These are phyloP conservation scores for Boletus sensibilis DNA, from an alignment of 768 basidiomycete genomes.

Conservation along the genomic window DNA sequence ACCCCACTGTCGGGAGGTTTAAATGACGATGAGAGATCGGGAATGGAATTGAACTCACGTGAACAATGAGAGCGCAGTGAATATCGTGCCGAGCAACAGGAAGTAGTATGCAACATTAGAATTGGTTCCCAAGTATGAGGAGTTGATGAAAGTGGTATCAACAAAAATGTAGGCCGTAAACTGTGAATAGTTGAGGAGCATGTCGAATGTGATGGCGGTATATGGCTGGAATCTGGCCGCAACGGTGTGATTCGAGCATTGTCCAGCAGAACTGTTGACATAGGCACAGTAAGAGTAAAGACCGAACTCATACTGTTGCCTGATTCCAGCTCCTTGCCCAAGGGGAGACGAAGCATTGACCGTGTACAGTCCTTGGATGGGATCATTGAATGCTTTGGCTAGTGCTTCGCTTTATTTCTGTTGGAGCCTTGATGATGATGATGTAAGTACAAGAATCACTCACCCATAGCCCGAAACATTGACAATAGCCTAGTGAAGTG, in stretches of 20 bases:
- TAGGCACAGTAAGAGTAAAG: slow-evolving; percentile 80
- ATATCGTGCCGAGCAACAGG: slow-evolving; percentile 68
- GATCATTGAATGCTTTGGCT: slow-evolving; percentile 49
- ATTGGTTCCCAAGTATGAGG: slow-evolving; percentile 58
- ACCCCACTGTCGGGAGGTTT: slow-evolving; percentile 51
- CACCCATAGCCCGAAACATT: slow-evolving; percentile 74
- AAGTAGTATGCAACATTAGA: slow-evolving; percentile 75
- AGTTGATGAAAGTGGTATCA: slow-evolving; percentile 55
- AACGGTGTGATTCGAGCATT: slow-evolving; percentile 60
- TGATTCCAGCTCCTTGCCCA: slow-evolving; percentile 53
- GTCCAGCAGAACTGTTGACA: slow-evolving; percentile 55
- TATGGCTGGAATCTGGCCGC: slow-evolving; percentile 67
- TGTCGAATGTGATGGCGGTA: slow-evolving; percentile 61
- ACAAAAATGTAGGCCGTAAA: slow-evolving; percentile 54
- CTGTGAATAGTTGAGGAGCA: slow-evolving; percentile 59
- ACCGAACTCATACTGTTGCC: slow-evolving; percentile 75
- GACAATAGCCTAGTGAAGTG: slow-evolving; percentile 52
- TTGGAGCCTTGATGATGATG: not conserved
- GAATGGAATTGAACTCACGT: slow-evolving; percentile 46
- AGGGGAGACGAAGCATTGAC: slow-evolving; percentile 63
- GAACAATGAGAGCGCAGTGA: slow-evolving; percentile 60
- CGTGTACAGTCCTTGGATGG: slow-evolving; percentile 65
- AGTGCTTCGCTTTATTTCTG: slow-evolving; percentile 47
- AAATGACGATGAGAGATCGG: not conserved
- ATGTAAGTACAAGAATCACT: slow-evolving; percentile 18